Conservation (phyloP, 352 stramenopile species). For the Blastocystis sp. region DNA sequence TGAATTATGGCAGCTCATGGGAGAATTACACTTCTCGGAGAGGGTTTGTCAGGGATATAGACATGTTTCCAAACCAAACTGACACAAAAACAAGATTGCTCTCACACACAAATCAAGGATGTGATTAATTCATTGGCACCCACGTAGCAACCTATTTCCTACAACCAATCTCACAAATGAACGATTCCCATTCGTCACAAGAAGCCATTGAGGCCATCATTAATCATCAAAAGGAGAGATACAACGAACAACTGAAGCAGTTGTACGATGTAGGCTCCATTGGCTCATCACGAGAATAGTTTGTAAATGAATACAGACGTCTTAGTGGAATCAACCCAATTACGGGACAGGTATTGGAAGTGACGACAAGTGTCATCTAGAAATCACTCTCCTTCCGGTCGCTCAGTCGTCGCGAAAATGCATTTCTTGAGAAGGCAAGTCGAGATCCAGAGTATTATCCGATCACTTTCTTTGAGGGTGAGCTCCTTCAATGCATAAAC, state of each 20-base stretch:
- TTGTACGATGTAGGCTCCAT: neutral
- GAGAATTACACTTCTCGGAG: no score
- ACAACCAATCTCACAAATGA: no score
- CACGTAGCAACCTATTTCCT: no score
- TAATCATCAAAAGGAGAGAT: slow-evolving; percentile 2
- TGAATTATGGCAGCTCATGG: no score
- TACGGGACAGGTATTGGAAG: neutral
- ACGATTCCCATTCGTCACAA: neutral
- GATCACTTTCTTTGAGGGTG: neutral
- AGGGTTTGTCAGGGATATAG: no score
- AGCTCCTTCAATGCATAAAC: neutral
- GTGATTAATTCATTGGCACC: no score
- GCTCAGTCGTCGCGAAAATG: neutral
- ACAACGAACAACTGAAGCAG: slow-evolving; percentile 1
- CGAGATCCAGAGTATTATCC: neutral
- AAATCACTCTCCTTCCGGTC: slow-evolving; percentile 6
- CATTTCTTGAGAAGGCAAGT: neutral
- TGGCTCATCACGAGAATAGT: neutral
- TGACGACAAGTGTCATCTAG: neutral
- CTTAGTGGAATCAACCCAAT: slow-evolving; percentile 35
- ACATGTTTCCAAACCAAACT: no score
- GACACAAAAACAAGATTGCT: no score
- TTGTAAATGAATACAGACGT: neutral
- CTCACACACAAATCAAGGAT: no score
- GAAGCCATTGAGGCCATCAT: neutral